Conservation (phyloP, 73 alveolate genomes). For the Paramecium octaurelia region DNA sequence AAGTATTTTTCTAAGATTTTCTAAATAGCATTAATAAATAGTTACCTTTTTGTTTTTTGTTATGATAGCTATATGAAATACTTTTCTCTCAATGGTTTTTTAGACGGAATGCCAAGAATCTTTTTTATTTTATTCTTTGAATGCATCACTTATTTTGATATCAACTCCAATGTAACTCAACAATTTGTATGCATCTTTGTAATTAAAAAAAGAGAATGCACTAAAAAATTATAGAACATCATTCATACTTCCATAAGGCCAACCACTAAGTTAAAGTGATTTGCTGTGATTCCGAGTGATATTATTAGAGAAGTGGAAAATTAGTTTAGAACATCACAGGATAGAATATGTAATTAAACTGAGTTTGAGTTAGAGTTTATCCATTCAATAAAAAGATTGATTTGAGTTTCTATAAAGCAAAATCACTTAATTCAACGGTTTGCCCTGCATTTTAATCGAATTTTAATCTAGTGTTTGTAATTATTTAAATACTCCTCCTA, state of each 20-base stretch:
- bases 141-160: neutral
- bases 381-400: neutral
- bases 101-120: slow-evolving; percentile 18
- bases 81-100: neutral
- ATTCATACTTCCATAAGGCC: neutral
- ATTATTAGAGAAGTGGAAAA: neutral
- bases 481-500: neutral
- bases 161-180: neutral
- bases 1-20: neutral
- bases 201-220: slow-evolving; percentile 2
- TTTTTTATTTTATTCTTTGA: neutral
- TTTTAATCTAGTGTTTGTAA: neutral
- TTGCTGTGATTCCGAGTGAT: neutral
- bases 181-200: slow-evolving; percentile 23
- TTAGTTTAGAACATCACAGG: neutral
- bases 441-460: slow-evolving; percentile 38
- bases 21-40: neutral
- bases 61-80: neutral
- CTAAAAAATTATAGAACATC: neutral
- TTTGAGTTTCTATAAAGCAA: neutral
- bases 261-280: neutral
- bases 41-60: neutral
- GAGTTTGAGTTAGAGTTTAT: neutral
- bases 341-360: neutral
- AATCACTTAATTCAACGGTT: slow-evolving; percentile 57